Base-by-base conservation (phyloP, 2,329 filamentous ascomycete species). In the Fusarium abutilonis region DNA sequence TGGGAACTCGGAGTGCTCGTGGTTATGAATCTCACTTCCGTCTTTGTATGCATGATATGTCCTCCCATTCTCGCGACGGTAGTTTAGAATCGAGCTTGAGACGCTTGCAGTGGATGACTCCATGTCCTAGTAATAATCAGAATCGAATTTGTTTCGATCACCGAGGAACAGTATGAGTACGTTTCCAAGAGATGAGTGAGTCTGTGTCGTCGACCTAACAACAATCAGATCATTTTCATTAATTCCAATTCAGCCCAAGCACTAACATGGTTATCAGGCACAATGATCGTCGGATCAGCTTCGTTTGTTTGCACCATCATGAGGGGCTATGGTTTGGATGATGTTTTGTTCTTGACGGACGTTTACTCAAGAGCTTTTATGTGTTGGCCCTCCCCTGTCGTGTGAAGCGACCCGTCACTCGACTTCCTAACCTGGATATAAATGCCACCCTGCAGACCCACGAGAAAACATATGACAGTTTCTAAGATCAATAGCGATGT, bases 41-140 rank as follows among this genome's bases (percentile, higher is more conserved):
- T 59, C 56, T 17, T 48, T 55, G 31, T 55, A 55, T 32, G 17
- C 10, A 38, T 55, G 40, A 36, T 55, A 55, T 10, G 43, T 53
- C 13, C 49, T 43, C 3, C 54, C 54, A 4, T 57, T 57, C 28
- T 57, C 54, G 4, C 36, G 47, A 19, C 48, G 36, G 7, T 56
- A 56, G 17, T 56, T 19, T 15, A 56, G 28, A 2, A 52, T 56
- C 1, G 53, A 52, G 13, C 48, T 52, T 6, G 17, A 26, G 2
- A 56, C 10, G 19, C 53, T 56, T 11, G 39, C 9, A 3, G 42
- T 57, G 7, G 48, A 52, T 4, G 38, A 53, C 28, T 13, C 32
- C 1, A 13, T 15, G 7, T 56, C 53, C 46, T 52, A 11, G 9
- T 11, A 5, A 19, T 9, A 14, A 5, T 42, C 6, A 50, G n/a